Base-by-base conservation (phyloP, 371 early-diverging fungal species). In the Mucor indicus region DNA sequence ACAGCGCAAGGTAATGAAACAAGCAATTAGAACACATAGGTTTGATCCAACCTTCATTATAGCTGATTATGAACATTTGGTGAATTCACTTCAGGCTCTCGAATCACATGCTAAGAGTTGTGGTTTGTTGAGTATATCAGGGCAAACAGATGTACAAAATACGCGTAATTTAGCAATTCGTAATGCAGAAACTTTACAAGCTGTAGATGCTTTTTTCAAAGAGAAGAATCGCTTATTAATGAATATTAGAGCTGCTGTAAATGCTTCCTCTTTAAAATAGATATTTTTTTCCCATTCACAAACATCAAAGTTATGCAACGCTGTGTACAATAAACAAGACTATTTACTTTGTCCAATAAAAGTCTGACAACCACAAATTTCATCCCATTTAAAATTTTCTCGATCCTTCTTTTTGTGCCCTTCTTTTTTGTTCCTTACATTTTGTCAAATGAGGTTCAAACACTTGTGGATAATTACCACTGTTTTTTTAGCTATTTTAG, bases 51-150 rank as follows among this genome's bases (percentile, higher is more conserved):
- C 20, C 29, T 35, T 21, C 35, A 12, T 27, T 0, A n/a, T 52
- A 73, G 74, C 57, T 23, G 74, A 73, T 48, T 69, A 46, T 38
- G 65, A 73, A n/a, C 56, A 69, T 24, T 33, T 73, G 4, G 44
- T 57, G 46, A 39, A 40, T 1, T 48, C 59, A n/a, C 24, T 73
- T 3, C 63, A 67, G 17, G 38, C 46, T 2, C 38, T 73, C 13
- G 70, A 73, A 25, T 57, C 53, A 30, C 67, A 73, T 43, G 74
- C 69, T 6, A 61, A 60, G 37, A 51, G 59, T 10, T 62, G 60
- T 44, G 74, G 74, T 11, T 45, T 73, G 38, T 50, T 73, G 12
- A 73, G 74, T 35, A 67, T 73, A 25, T 58, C 72, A 3, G 72
- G 72, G n/a, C 55, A 63, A 45, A 45, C 55, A 4, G 49, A 68